Base-by-base conservation (phyloP, 768 basidiomycete species). In the Psilocybe tampanensis region DNA sequence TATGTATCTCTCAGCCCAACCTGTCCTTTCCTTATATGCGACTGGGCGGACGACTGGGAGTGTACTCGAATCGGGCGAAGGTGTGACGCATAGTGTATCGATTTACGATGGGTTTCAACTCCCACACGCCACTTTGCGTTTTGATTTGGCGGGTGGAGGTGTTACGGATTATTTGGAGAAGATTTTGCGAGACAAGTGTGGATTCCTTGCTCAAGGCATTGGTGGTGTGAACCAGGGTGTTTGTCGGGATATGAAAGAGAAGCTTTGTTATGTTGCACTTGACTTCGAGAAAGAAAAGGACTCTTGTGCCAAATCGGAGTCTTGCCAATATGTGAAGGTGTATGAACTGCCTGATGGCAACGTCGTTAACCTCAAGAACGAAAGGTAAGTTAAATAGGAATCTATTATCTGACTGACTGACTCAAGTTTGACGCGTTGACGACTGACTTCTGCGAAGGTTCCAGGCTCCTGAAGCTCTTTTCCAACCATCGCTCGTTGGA, bases 211-310 rank as follows among this genome's bases (percentile, higher is more conserved):
- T n/a, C n/a, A n/a, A n/a, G n/a, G n/a, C n/a, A n/a, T n/a, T n/a
- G n/a, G n/a, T n/a, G n/a, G n/a, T 12, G 94, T 92, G 33, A 93
- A 94, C 76, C 84, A 86, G 68, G 93, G 94, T 85, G 93, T 97
- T 58, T 94, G 96, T 64, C 84, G 95, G 56, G 95, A 96, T 73
- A 95, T 97, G 82, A 97, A 97, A 82, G 93, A 94, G 83, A 94
- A 94, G 81, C 85, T 95, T 24, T 95, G 94, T 74, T 95, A 95
- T 71, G 94, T 96, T 62, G 94, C 94, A 36, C 84, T 95, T 59
- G 94, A 95, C 75, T 95, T 95, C 64, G 93, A 95, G 69, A 90
- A 95, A 74, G 94, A 96, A 75, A 78, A 95, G 64, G 89, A 90
- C 21, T 92, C 94, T 41, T 29, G 29, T 29, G 29, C 29, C 9